Base-by-base conservation (phyloP, 1,284 basidiomycete species). In the Sporisorium reilianum region DNA sequence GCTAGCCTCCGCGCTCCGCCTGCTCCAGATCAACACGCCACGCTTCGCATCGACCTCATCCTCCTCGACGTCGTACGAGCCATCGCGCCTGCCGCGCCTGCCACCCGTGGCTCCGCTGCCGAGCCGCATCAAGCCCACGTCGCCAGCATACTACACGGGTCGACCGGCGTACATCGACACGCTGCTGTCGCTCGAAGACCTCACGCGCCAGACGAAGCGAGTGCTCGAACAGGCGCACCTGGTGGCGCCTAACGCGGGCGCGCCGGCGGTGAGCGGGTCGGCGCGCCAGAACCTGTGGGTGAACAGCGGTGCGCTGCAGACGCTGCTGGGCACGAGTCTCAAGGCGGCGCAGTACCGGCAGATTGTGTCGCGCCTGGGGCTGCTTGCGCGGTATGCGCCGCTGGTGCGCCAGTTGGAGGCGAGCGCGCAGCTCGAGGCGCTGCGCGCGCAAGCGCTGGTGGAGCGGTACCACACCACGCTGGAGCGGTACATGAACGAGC, bases 61-160 rank as follows among this genome's bases (percentile, higher is more conserved):
- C 28, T 55, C 56, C 11, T 36, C 55, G 2, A 56, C 64, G 0
- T 36, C 56, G 9, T 70, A 63, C 58, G 14, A 38, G 5, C 54
- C 44, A 32, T 42, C 63, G 2, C 55, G 60, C 8, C 49, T 57
- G 2, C 72, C 72, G 1, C 60, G 48, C 9, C 46, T 70, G 9
- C 72, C 67, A 1, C 67, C 72, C 16, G 52, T 59, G 1, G 63
- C 72, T 0, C 71, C 71, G 2, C 55, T 75, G 5, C 64, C 72
- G 0, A 41, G 55, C 7, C 85, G 84, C 5, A 51, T 75, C 44
- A 85, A 85, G 63, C 87, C 87, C 1, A 60, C 77, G 3, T 91
- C 93, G 1, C 88, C 92, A 18, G 90, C 90, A 53, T 95, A 94
- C 87, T 97, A 93, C 86, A 94, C 94, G n/a, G 91, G 90, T n/a